Conservation (phyloP, 116 monocot species). For the Zostera marina region DNA sequence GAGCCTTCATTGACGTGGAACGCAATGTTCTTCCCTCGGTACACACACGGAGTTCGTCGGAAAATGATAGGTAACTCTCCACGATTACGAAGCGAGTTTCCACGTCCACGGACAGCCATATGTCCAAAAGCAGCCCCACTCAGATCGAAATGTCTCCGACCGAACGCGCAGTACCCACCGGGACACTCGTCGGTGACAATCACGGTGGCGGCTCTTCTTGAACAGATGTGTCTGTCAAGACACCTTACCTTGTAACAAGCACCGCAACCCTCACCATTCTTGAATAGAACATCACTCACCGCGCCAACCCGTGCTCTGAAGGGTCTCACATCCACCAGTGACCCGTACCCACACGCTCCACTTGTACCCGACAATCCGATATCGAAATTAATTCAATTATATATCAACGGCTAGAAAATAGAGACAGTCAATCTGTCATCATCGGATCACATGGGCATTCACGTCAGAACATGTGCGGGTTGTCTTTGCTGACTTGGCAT, state of each 20-base stretch:
- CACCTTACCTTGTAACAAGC: slow-evolving; percentile 96
- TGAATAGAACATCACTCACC: slow-evolving; percentile 83
- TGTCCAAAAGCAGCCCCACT: slow-evolving; percentile 88
- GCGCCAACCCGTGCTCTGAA: slow-evolving; percentile 65
- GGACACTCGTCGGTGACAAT: slow-evolving; percentile 96
- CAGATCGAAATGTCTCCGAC: slow-evolving; percentile 73
- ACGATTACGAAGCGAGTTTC: slow-evolving; percentile 37
- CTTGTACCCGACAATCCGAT: slow-evolving; percentile 16
- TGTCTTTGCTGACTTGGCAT: not conserved
- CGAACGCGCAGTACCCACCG: slow-evolving; percentile 68
- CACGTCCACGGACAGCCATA: slow-evolving; percentile 51
- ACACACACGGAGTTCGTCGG: slow-evolving; percentile 66
- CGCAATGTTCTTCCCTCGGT: slow-evolving; percentile 59
- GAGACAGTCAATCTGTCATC: no score
- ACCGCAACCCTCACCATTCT: slow-evolving; percentile 77
- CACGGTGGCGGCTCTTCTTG: slow-evolving; percentile 71
- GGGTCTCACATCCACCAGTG: slow-evolving; percentile 82
- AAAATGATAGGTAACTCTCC: slow-evolving; percentile 64
- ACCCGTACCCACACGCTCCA: slow-evolving; percentile 89
- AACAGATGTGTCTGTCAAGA: slow-evolving; percentile 48
- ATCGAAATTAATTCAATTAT: not conserved
- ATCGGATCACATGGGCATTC: no score
- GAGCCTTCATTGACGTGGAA: slow-evolving; percentile 93
- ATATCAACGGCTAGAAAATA: not conserved
- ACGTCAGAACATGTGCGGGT: no score